phyloP scores from a whole-genome alignment of 306 rosid species.

The Fagus crenata region DNA sequence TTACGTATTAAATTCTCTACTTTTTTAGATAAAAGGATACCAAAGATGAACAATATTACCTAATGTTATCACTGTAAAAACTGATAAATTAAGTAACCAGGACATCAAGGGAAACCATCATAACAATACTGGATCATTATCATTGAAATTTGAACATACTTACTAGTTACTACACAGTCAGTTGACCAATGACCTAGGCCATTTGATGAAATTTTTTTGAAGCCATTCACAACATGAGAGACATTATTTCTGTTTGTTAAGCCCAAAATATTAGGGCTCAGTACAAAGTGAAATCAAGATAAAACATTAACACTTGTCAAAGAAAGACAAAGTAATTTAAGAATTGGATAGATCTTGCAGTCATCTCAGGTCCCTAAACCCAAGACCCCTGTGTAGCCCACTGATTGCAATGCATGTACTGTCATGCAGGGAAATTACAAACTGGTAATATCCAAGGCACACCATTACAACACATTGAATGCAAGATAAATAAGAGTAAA shows the following conservation, averaged over 20 bases:
- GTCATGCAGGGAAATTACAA: background rate
- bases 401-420: no score
- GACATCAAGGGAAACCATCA: no score
- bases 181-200: no score
- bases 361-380: background rate
- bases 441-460: background rate
- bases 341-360: background rate
- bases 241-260: background rate
- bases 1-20: background rate
- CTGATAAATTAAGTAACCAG: no score
- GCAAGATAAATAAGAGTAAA: conserved; percentile 17
- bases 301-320: background rate
- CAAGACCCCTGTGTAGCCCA: background rate
- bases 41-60: background rate
- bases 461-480: conserved; percentile 12
- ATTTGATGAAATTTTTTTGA: background rate
- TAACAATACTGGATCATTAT: no score
- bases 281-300: background rate
- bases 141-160: no score
- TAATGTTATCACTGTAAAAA: background rate
- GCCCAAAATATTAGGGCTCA: background rate
- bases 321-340: background rate
- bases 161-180: no score
- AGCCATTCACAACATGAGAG: background rate
- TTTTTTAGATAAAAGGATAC: background rate